Percentiles rank a stretch among this genome's conserved stretches.
phyloP scores from a whole-genome alignment of 768 basidiomycete genomes.

The Krasilnikovozyma curviuscula region DNA sequence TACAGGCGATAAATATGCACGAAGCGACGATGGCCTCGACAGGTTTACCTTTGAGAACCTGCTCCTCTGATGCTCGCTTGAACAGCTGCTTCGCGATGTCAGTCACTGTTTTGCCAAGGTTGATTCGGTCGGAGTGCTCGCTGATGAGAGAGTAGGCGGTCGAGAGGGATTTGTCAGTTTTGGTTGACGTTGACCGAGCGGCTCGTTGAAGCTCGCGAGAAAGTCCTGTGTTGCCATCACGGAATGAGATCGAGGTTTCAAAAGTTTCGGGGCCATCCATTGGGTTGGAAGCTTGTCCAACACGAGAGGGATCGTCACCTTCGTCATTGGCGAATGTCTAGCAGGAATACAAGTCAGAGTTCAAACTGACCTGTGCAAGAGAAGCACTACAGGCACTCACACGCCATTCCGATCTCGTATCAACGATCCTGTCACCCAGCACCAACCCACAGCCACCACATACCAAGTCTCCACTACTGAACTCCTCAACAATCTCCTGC shows the following conservation, averaged over 20 bases:
- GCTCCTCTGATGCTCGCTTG: slow-evolving; percentile 91
- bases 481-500: slow-evolving; percentile 91
- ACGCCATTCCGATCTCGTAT: slow-evolving; percentile 94
- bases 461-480: slow-evolving; percentile 91
- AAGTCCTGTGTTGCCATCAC: slow-evolving; percentile 82
- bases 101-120: slow-evolving; percentile 77
- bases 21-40: slow-evolving; percentile 87
- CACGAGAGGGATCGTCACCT: slow-evolving; percentile 98
- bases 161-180: slow-evolving; percentile 65
- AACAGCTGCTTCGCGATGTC: slow-evolving; percentile 94
- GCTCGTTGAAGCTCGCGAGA: slow-evolving; percentile 84
- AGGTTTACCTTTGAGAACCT: slow-evolving; percentile 73
- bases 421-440: slow-evolving; percentile 85
- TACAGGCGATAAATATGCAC: slow-evolving; percentile 92
- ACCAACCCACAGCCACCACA: slow-evolving; percentile 44
- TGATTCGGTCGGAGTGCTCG: slow-evolving; percentile 88
- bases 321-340: slow-evolving; percentile 99
- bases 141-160: slow-evolving; percentile 79
- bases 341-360: not conserved
- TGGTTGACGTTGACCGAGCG: slow-evolving; percentile 47
- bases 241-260: slow-evolving; percentile 84
- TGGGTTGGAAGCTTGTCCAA: slow-evolving; percentile 86
- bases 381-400: slow-evolving; percentile 28
- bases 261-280: slow-evolving; percentile 89
- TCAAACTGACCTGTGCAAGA: not conserved